Evolutionary conservation across 805 yeast genomes (phyloP).

Genomic region (Yamadazyma paraphyllophila): DNA sequence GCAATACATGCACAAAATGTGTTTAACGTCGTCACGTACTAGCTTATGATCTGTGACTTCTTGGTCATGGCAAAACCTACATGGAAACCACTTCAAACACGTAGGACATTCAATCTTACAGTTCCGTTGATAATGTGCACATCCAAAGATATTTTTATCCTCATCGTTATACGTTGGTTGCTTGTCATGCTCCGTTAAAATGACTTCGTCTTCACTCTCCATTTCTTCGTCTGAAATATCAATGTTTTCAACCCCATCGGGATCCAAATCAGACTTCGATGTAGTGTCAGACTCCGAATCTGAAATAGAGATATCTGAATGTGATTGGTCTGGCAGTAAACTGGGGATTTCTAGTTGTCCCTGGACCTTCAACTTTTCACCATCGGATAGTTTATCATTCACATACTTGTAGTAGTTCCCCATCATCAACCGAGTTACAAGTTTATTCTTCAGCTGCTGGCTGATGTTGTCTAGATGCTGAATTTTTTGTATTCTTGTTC

Average conservation of each 20-base stretch:
- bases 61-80: slow-evolving; percentile 85
- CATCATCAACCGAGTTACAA: slow-evolving; percentile 68
- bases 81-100: slow-evolving; percentile 73
- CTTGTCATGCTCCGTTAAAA: slow-evolving; percentile 47
- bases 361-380: not conserved
- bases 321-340: too few relatives aligned
- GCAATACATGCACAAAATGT: slow-evolving; percentile 81
- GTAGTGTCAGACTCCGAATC: not conserved
- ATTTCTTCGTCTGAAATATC: not conserved
- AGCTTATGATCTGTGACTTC: slow-evolving; percentile 56
- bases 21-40: slow-evolving; percentile 54
- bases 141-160: slow-evolving; percentile 56
- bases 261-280: not conserved
- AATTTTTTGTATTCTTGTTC: slow-evolving; percentile 50
- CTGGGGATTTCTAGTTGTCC: slow-evolving; percentile 3
- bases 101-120: slow-evolving; percentile 80
- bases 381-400: slow-evolving; percentile 26
- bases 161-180: slow-evolving; percentile 47
- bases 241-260: slow-evolving; percentile 5
- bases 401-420: slow-evolving; percentile 57
- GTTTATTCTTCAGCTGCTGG: slow-evolving; percentile 44
- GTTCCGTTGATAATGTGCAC: slow-evolving; percentile 77
- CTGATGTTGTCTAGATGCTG: slow-evolving; percentile 34
- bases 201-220: slow-evolving; percentile 34
- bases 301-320: too few relatives aligned